Conservation (phyloP, 2,329 filamentous ascomycete species). For the Neofusicoccum parvum region DNA sequence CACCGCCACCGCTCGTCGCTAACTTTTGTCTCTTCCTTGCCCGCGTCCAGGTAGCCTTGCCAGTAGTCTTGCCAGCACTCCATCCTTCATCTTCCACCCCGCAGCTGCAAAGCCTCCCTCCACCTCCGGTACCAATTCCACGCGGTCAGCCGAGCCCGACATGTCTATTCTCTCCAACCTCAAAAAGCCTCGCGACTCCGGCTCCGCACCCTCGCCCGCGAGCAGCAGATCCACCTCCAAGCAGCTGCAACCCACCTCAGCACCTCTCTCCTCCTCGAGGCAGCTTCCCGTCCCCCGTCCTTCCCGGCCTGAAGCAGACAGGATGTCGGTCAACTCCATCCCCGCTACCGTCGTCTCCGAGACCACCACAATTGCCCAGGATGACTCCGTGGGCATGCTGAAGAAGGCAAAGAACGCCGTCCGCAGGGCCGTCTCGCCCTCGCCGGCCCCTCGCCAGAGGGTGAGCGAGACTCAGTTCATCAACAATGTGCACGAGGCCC, state of each 20-base stretch:
- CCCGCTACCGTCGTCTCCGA: slow-evolving; percentile 18
- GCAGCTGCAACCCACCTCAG: slow-evolving; percentile 1
- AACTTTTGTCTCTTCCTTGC: slow-evolving; percentile 16
- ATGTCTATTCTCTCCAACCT: slow-evolving; percentile 21
- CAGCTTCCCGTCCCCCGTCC: slow-evolving; percentile 11
- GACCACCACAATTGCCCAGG: slow-evolving; percentile 19
- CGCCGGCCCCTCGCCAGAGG: slow-evolving; percentile 8
- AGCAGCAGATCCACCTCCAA: slow-evolving; percentile 17
- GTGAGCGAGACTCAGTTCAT: slow-evolving; percentile 13
- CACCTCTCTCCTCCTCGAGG: slow-evolving; percentile 3
- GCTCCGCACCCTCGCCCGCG: slow-evolving; percentile 9
- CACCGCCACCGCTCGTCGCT: slow-evolving; percentile 17
- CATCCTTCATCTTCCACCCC: slow-evolving; percentile 17
- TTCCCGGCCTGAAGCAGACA: slow-evolving; percentile 17
- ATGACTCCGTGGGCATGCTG: slow-evolving; percentile 5
- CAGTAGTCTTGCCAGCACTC: neutral
- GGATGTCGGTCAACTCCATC: slow-evolving; percentile 21
- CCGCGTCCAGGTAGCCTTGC: slow-evolving; percentile 1
- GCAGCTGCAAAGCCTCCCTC: neutral
- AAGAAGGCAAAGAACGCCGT: slow-evolving; percentile 21
- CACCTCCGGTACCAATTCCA: neutral
- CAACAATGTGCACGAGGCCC: slow-evolving; percentile 12
- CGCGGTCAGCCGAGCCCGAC: slow-evolving; percentile 17
- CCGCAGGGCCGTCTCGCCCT: slow-evolving; percentile 8
- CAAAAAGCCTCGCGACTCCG: slow-evolving; percentile 18